These are phyloP conservation scores for Pseudogymnoascus verrucosus DNA, from an alignment of 2,329 filamentous ascomycete species.

Conservation along the genomic window DNA sequence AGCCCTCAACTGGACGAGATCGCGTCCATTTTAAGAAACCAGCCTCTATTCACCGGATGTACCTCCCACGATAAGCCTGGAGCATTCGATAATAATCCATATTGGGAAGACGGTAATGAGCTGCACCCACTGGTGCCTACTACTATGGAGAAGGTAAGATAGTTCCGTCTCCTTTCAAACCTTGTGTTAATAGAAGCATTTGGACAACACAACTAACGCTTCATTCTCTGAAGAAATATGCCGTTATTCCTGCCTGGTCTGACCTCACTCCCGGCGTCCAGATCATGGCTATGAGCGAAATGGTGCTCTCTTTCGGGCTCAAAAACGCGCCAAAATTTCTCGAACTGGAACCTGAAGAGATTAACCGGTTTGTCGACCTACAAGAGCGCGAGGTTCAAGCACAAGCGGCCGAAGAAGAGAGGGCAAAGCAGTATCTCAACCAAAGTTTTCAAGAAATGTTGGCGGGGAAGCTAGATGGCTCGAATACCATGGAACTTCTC, in stretches of 20 bases:
- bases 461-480: background rate
- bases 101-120: background rate
- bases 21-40: background rate
- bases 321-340: background rate
- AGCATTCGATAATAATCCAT: background rate
- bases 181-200: background rate
- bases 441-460: background rate
- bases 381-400: background rate
- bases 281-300: background rate
- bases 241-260: background rate
- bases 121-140: background rate
- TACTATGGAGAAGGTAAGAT: background rate
- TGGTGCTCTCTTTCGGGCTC: background rate
- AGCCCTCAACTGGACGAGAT: background rate
- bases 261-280: background rate
- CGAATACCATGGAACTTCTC: background rate
- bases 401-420: background rate
- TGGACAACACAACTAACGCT: background rate
- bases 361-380: background rate
- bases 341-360: background rate
- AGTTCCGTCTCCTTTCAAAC: background rate
- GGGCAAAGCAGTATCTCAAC: background rate
- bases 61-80: background rate
- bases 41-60: background rate
- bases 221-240: background rate